Evolutionary conservation across 306 rosid genomes (phyloP).

Genomic region (Vachellia pachyceras): DNA sequence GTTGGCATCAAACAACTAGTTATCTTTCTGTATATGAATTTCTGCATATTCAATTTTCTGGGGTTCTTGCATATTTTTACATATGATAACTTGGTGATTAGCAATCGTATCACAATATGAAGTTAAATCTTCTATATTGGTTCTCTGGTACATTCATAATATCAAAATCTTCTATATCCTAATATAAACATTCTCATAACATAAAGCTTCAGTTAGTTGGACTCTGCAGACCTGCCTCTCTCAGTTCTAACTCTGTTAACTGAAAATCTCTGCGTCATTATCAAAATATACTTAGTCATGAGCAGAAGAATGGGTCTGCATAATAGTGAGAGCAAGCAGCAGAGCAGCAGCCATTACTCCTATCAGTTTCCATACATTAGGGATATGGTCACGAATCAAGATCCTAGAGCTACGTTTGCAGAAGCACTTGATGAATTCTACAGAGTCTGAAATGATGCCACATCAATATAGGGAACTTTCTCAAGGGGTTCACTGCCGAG

Average conservation of each 20-base stretch:
- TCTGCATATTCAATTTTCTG: background rate
- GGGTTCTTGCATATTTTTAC: background rate
- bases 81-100: background rate
- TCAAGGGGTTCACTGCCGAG: slow-evolving; percentile 32
- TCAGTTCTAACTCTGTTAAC: background rate
- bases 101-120: background rate
- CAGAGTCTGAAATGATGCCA: slow-evolving; percentile 31
- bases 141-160: background rate
- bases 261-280: background rate
- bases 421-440: slow-evolving; percentile 15
- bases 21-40: background rate
- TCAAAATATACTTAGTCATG: background rate
- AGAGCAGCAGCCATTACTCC: slow-evolving; percentile 34
- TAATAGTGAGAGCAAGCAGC: slow-evolving; percentile 39
- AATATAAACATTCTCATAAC: background rate
- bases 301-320: slow-evolving; percentile 41
- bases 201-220: background rate
- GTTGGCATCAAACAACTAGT: background rate
- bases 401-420: slow-evolving; percentile 34
- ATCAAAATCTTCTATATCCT: background rate
- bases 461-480: slow-evolving; percentile 34
- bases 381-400: slow-evolving; percentile 40
- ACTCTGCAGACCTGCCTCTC: background rate
- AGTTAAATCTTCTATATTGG: background rate
- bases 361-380: slow-evolving; percentile 43